Percentiles rank a stretch among this genome's conserved stretches.
These are phyloP conservation scores for Magnusiomyces fungicola DNA, from an alignment of 1,139 yeast species.

Conservation along the genomic window DNA sequence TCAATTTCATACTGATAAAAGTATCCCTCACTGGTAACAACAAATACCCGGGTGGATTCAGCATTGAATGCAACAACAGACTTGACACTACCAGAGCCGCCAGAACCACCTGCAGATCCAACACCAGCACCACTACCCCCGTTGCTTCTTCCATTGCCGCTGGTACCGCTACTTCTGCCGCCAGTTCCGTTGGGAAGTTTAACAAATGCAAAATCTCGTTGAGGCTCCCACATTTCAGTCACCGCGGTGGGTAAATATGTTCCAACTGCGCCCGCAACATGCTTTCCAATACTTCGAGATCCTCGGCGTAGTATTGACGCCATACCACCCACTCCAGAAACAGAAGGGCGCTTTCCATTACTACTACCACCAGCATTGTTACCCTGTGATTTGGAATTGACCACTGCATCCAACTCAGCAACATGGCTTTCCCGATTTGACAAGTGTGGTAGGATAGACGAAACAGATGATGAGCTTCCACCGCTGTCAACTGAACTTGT, in stretches of 20 bases:
- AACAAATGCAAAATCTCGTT: constrained; percentile 84
- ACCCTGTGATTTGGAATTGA: constrained; percentile 11
- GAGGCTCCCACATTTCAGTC: constrained; percentile 79
- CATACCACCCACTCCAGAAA: constrained; percentile 11
- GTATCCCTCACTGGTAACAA: constrained; percentile 81
- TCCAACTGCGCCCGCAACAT: constrained; percentile 85
- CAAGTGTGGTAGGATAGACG: constrained; percentile 1
- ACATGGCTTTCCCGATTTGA: constrained; percentile 1
- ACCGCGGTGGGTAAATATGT: constrained; percentile 78
- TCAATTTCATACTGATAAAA: constrained; percentile 82
- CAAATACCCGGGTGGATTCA: constrained; percentile 57
- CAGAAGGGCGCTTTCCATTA: neutral
- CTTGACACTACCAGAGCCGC: constrained; percentile 20
- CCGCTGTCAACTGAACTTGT: neutral
- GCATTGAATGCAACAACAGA: constrained; percentile 40
- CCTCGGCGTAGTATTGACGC: constrained; percentile 38
- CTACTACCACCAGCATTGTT: neutral
- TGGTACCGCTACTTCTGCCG: constrained; percentile 18
- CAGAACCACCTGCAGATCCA: constrained; percentile 3
- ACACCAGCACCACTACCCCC: constrained; percentile 3
- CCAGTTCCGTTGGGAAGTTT: constrained; percentile 63
- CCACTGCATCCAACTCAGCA: constrained; percentile 10
- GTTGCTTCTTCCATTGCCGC: constrained; percentile 15
- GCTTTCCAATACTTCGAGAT: constrained; percentile 54
- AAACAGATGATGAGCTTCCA: neutral